Base-by-base conservation (phyloP, 2,329 filamentous ascomycete genomes). In the Zalaria sp. region DNA sequence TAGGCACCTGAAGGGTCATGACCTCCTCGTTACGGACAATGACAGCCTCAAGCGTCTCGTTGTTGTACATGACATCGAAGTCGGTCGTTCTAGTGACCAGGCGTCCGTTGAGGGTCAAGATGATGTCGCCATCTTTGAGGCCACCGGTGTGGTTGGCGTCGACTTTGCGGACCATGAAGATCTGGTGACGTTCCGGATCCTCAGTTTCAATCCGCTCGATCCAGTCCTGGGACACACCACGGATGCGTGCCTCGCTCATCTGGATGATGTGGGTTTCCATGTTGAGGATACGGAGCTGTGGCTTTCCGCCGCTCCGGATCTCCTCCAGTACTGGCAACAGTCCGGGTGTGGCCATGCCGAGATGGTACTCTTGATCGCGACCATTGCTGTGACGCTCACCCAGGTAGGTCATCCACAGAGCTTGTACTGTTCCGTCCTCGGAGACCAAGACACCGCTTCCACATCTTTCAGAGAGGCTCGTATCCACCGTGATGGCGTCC, bases 101-200 rank as follows among this genome's bases (percentile, higher is more conserved):
- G 56, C 89, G 84, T 51, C 75, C 84, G 59, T 96, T 95, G 37
- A 98, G 68, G 0, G 85, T 93, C 45, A 98, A 73, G 44, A 98
- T 79, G 40, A 98, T 81, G 57, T 98, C 91, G 39, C 88, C 87
- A 65, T 98, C 93, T 27, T 84, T 71, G 10, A 98, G 72, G 10
- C 79, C 75, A n/a, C 63, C 62, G n/a, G 69, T 53, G 53, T 59
- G 73, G 25, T 75, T 75, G 37, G 77, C 79, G 52, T 81, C 69
- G 46, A 93, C 81, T 66, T 98, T 98, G 53, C 86, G 82, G 27
- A 98, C 86, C 83, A 98, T 95, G 68, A 98, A 98, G 32, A 98
- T 75, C 64, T 98, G 91, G 57, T 98, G 91, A 44, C 87, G 83
- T 39, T 91, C 81, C 34, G 85, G 83, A 60, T 98, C 95, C 47